Conservation (phyloP, 345 rosid genomes). For the thale cress (Arabidopsis thaliana) region DNA sequence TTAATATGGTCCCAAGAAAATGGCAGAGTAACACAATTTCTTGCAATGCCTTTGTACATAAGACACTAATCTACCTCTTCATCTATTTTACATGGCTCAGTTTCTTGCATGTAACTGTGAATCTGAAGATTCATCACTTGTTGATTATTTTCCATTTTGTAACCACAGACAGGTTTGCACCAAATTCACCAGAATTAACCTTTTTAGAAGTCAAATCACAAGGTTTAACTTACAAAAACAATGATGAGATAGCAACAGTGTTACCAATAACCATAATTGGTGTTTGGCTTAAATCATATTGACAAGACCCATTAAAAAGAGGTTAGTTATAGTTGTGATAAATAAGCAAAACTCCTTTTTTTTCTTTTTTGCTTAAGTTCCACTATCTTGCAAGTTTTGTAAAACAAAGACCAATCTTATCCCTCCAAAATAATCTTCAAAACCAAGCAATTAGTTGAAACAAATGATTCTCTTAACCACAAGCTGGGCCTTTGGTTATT, state of each 20-base stretch:
- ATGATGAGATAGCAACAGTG: constrained; percentile 32
- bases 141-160: constrained; percentile 30
- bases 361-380: background rate
- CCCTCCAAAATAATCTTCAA: constrained; percentile 38
- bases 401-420: constrained; percentile 32
- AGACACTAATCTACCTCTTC: constrained; percentile 35
- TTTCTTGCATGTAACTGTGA: constrained; percentile 32
- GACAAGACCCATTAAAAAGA: constrained; percentile 40
- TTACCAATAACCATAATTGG: constrained; percentile 35
- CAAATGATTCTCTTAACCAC: constrained; percentile 48
- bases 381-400: constrained; percentile 34
- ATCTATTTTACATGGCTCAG: constrained; percentile 21
- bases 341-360: constrained; percentile 29
- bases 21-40: too few species aligned
- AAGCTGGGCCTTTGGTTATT: constrained; percentile 39
- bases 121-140: background rate
- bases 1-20: constrained; percentile 23
- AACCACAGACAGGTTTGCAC: constrained; percentile 27
- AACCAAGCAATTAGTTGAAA: constrained; percentile 48
- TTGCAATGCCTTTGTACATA: constrained; percentile 33
- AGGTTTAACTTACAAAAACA: constrained; percentile 41
- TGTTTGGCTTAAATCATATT: constrained; percentile 25
- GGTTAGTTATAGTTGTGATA: constrained; percentile 44
- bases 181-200: constrained; percentile 36
- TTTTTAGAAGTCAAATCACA: constrained; percentile 29